These are phyloP conservation scores for Symbiodinium pilosum DNA, from an alignment of 73 alveolate species.

Conservation along the genomic window DNA sequence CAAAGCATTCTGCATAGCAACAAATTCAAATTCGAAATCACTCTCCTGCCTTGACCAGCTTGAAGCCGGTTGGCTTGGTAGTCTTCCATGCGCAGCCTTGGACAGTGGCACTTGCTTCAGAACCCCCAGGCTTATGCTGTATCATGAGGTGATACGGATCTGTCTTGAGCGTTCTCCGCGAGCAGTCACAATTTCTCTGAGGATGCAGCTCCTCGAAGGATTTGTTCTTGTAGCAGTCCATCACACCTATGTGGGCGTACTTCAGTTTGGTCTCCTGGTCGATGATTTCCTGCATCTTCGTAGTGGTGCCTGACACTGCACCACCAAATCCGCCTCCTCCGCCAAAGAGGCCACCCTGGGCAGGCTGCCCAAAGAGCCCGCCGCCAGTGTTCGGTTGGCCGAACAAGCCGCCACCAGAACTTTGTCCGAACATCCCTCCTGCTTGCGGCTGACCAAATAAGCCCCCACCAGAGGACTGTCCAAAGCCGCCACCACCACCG, in stretches of 20 bases:
- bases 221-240: conserved; percentile 92
- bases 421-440: conserved; percentile 77
- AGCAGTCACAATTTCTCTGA: too few relatives aligned
- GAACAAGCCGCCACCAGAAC: conserved; percentile 86
- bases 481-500: conserved; percentile 56
- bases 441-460: conserved; percentile 64
- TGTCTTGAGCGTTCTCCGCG: background rate
- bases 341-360: conserved; percentile 54
- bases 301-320: conserved; percentile 58
- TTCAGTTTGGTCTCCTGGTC: conserved; percentile 82
- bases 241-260: conserved; percentile 73
- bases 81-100: conserved; percentile 94
- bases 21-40: too few relatives aligned
- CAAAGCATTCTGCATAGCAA: too few relatives aligned
- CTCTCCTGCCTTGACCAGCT: conserved; percentile 76
- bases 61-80: conserved; percentile 87
- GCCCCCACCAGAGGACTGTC: conserved; percentile 58
- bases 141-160: too few relatives aligned
- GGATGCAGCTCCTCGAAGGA: conserved; percentile 66
- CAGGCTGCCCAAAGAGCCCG: conserved; percentile 40
- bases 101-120: background rate
- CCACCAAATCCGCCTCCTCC: conserved; percentile 56
- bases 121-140: too few relatives aligned
- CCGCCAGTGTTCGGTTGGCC: conserved; percentile 68
- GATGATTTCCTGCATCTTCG: conserved; percentile 78